Percentiles rank a stretch among this genome's conserved stretches.
Conservation (phyloP, 2,329 filamentous ascomycete species). For the Mycosphaerelloides madeirae region DNA sequence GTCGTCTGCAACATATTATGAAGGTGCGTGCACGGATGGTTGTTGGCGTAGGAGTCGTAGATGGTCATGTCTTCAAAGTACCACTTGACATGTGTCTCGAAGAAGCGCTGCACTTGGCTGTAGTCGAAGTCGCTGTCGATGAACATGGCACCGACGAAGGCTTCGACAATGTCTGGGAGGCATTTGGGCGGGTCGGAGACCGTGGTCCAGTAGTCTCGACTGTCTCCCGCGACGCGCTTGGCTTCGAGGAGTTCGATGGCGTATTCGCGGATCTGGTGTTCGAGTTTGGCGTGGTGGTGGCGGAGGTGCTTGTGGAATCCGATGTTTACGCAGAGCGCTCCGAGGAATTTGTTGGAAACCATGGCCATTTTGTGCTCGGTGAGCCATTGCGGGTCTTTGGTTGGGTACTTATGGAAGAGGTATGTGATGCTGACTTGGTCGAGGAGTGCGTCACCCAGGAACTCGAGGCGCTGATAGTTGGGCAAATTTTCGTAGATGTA, state of each 20-base stretch:
- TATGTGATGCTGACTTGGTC: constrained; percentile 82
- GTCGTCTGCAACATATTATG: constrained; percentile 58
- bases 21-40: constrained; percentile 71
- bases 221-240: constrained; percentile 44
- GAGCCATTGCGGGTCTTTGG: constrained; percentile 88
- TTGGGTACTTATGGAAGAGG: constrained; percentile 70
- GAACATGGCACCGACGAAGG: constrained; percentile 84
- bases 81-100: constrained; percentile 64
- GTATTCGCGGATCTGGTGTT: constrained; percentile 49
- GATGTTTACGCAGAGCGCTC: constrained; percentile 71
- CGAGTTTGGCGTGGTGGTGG: constrained; percentile 47
- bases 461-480: constrained; percentile 86
- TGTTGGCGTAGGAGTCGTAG: constrained; percentile 82
- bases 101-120: constrained; percentile 68
- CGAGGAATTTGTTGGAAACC: constrained; percentile 93
- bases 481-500: constrained; percentile 72
- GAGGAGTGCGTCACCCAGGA: constrained; percentile 81
- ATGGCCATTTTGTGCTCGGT: constrained; percentile 99
- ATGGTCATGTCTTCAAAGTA: constrained; percentile 83
- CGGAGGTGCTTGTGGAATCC: constrained; percentile 71
- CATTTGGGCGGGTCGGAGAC: constrained; percentile 65
- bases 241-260: constrained; percentile 56
- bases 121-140: constrained; percentile 83
- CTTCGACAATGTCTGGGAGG: constrained; percentile 82
- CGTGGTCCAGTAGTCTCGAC: constrained; percentile 65